phyloP scores from a whole-genome alignment of 2,329 filamentous ascomycete species.

The Colletotrichum incanum region DNA sequence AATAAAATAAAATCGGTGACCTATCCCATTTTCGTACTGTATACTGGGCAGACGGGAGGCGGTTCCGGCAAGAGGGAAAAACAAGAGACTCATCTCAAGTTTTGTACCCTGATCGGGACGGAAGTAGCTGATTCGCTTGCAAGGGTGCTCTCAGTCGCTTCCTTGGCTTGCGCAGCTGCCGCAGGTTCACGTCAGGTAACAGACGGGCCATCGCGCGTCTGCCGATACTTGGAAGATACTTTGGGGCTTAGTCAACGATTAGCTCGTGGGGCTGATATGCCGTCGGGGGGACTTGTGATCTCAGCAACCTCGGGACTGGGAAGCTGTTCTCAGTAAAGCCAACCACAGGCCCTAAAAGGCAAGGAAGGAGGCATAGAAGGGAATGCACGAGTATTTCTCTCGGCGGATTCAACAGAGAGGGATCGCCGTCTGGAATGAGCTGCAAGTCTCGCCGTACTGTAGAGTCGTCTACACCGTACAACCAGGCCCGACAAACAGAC shows the following conservation, averaged over 20 bases:
- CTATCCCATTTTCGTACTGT: not conserved
- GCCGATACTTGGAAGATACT: conserved; percentile 12
- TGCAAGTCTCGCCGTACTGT: not conserved
- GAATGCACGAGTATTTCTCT: not conserved
- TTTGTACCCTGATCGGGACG: not conserved
- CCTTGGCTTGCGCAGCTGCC: conserved; percentile 23
- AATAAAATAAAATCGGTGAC: not conserved
- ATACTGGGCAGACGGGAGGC: not conserved
- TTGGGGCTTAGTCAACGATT: conserved; percentile 27
- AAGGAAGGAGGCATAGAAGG: no score
- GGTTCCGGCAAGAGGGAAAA: not conserved
- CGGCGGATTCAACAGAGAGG: not conserved
- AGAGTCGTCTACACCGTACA: not conserved
- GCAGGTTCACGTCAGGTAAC: conserved; percentile 12
- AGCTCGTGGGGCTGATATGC: conserved; percentile 34
- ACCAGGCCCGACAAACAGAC: not conserved
- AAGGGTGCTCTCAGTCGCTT: conserved; percentile 18
- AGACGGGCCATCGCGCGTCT: not conserved
- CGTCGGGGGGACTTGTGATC: not conserved
- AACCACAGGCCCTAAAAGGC: no score
- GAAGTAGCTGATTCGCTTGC: not conserved
- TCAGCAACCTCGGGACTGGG: conserved; percentile 3
- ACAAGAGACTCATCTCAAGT: not conserved
- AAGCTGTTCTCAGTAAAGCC: not conserved
- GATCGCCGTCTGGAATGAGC: not conserved